phyloP scores from a whole-genome alignment of 306 rosid species.

The Hippophae rhamnoides region DNA sequence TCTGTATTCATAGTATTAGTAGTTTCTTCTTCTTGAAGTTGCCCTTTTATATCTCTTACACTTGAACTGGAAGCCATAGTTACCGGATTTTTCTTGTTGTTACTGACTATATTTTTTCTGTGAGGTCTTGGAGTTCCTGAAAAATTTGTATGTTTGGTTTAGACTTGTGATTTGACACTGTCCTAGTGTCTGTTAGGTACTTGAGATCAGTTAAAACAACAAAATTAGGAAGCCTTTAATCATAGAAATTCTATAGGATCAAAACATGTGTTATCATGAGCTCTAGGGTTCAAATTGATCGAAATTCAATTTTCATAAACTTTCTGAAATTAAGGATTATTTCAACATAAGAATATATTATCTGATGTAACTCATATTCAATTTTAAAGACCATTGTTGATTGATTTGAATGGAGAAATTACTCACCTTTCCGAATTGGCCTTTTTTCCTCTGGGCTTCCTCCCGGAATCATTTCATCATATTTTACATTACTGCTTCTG shows the following conservation, averaged over 20 bases:
- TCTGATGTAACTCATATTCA: neutral
- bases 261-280: too few relatives aligned
- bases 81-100: neutral
- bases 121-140: conserved; percentile 13
- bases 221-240: too few relatives aligned
- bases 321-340: neutral
- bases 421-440: conserved; percentile 31
- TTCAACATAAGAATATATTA: neutral
- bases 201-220: too few relatives aligned
- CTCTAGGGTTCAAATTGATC: neutral
- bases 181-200: neutral
- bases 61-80: conserved; percentile 15
- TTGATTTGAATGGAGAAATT: neutral
- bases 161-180: neutral
- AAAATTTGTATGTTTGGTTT: neutral
- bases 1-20: conserved; percentile 2
- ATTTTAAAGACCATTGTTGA: neutral
- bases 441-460: conserved; percentile 40
- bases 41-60: conserved; percentile 4
- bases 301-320: neutral
- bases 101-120: neutral
- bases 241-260: too few relatives aligned
- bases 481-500: conserved; percentile 19
- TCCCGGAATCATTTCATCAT: conserved; percentile 58
- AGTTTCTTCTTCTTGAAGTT: conserved; percentile 13